Evolutionary conservation across 306 rosid species (phyloP), one percentile per base, ranked within the genome.

Genomic region (Myrica gale): DNA sequence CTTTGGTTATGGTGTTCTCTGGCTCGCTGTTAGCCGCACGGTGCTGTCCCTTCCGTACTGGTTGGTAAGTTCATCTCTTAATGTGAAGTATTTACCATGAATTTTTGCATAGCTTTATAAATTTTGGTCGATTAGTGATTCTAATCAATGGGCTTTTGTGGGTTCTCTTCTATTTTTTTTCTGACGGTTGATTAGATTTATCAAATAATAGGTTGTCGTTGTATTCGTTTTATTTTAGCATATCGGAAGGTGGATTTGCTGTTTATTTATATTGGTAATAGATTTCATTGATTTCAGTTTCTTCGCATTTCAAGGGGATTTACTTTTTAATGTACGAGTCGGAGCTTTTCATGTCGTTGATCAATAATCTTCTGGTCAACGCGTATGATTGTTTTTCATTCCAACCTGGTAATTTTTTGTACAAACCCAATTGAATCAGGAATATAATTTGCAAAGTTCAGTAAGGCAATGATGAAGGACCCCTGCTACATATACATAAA

Each of bases 1-100:
- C 71, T 10, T 80, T 19, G 97, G 97, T 54, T 92, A 81, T 20
- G 93, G 96, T 21, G 48, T 87, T 37, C 75, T 92, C 1, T 92
- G 87, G 83, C 96, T 92, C 7, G 72, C 93, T 26, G 74, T 92
- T 20, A 75, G 78, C n/a, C 20, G 77, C 1, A 84, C 89, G 0
- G 77, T 88, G 68, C 61, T 5, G 12, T 80, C 90, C 1, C 67
- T 88, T 72, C 96, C 97, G 19, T 92, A 75, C 68, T 80, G 85
- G 83, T 17, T 87, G 96, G 97, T 92, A 73, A 37, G 78, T 77
- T 50, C 23, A 2, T 26, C 1, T 79, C 52, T 10, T 3, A 60
- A 23, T 60, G 32, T 57, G 17, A 45, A 4, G 13, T n/a, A 4
- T 51, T 70, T 19, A 57, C 21, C 37, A 8, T 60, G 47, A 26